Conservation (phyloP, 108 stramenopile species). For the Chaetoceros tenuissimus region DNA sequence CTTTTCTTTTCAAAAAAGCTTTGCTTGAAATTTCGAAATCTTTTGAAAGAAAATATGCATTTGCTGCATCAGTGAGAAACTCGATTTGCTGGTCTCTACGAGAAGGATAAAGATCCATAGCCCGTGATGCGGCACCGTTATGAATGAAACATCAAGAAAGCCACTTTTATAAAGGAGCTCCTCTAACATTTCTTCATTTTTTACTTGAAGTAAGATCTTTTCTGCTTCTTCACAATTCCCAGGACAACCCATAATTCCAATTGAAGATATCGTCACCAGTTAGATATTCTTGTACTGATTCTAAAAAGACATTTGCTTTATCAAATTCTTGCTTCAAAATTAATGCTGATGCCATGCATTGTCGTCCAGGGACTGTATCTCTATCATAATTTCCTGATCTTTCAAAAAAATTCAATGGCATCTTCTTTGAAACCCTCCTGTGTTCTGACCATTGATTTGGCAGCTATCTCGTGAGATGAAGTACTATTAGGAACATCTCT, state of each 20-base stretch:
- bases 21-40: too few relatives aligned
- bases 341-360: constrained; percentile 84
- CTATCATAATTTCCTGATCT: constrained; percentile 74
- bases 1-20: too few relatives aligned
- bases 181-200: too few relatives aligned
- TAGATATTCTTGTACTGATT: constrained; percentile 31
- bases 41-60: too few relatives aligned
- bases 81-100: too few relatives aligned
- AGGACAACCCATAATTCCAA: constrained; percentile 79
- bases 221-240: constrained; percentile 31
- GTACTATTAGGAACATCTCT: constrained; percentile 63
- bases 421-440: constrained; percentile 44
- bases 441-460: constrained; percentile 71
- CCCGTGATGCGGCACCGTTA: too few relatives aligned
- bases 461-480: constrained; percentile 73
- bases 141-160: too few relatives aligned
- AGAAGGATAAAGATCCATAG: too few relatives aligned
- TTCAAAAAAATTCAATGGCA: constrained; percentile 32
- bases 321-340: constrained; percentile 53
- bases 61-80: too few relatives aligned
- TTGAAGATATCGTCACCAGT: constrained; percentile 79
- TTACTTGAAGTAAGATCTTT: neutral
- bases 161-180: too few relatives aligned
- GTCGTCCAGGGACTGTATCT: constrained; percentile 85
- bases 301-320: constrained; percentile 13